Percentiles rank a stretch among this genome's conserved stretches.
Evolutionary conservation across 805 yeast species (phyloP).

Genomic region (Hanseniaspora occidentalis): DNA sequence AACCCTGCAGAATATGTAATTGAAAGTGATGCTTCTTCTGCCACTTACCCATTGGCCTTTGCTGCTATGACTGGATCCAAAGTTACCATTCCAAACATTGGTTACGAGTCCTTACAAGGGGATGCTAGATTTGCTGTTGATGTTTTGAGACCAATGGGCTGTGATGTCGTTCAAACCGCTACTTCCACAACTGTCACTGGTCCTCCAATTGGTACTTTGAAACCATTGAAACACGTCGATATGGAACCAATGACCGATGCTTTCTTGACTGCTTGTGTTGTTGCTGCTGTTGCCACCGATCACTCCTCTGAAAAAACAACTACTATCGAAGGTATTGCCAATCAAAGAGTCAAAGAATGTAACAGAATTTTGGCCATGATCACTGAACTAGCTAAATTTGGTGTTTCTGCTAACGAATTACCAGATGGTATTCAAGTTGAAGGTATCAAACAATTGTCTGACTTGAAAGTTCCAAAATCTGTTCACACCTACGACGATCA

Average conservation of each 20-base stretch:
- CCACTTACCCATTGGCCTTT: conserved; percentile 93
- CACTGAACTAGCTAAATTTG: conserved; percentile 75
- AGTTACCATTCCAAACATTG: conserved; percentile 90
- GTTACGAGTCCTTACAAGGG: conserved; percentile 84
- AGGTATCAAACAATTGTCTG: conserved; percentile 42
- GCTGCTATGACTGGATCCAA: conserved; percentile 94
- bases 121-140: conserved; percentile 95
- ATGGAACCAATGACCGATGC: conserved; percentile 99
- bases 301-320: conserved; percentile 37
- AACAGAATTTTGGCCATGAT: conserved; percentile 95
- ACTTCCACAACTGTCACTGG: conserved; percentile 89
- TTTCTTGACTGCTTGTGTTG: conserved; percentile 89
- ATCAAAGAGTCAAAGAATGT: conserved; percentile 96
- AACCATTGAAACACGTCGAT: conserved; percentile 65
- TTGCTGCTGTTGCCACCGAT: conserved; percentile 75
- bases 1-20: conserved; percentile 80
- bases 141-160: conserved; percentile 91
- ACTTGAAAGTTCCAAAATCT: conserved; percentile 43
- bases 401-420: conserved; percentile 71
- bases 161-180: conserved; percentile 69
- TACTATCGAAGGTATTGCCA: conserved; percentile 87
- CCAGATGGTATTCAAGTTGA: conserved; percentile 86
- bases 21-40: conserved; percentile 96
- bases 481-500: conserved; percentile 85
- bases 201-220: conserved; percentile 57